Base-by-base conservation (phyloP, 768 basidiomycete species). In the Leucocoprinus birnbaumii region DNA sequence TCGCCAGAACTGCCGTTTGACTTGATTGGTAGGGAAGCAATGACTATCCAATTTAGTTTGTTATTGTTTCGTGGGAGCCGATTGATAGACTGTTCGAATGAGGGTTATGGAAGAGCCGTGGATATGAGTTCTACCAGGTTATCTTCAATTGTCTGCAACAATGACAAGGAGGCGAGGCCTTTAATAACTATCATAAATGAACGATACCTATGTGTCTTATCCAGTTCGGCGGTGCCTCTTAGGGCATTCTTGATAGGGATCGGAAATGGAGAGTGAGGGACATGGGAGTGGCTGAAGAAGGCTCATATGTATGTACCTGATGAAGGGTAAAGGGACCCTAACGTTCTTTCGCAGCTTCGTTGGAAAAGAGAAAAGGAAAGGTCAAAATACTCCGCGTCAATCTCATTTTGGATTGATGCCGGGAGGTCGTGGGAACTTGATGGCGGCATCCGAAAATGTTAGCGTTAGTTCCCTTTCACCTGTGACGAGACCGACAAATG, bases 401-500 rank as follows among this genome's bases (percentile, higher is more conserved):
- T n/a, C n/a, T 35, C 7, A 35, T 14, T 14, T 35, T 35, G 6
- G 24, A 25, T 25, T 27, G 37, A 2, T 22, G 2, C 14, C 38
- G n/a, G n/a, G n/a, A n/a, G n/a, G n/a, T 42, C 54, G 54, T 55
- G 54, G 47, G 54, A 55, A 55, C 42, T 34, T 55, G 47, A 55
- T 55, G 54, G 19, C n/a, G 25, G 3, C 19, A 26, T 48, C 26
- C 48, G 40, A 55, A 55, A 55, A 55, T 47, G 48, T 43, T 22
- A 14, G 27, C 11, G 37, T 27, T n/a, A 44, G 35, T 18, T 31
- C 31, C 11, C 11, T 31, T 9, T 21, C 9, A 45, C 8, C 25
- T 3, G 3, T 1, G 14, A 43, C 57, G 46, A 37, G 56, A 41
- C 57, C 56, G 57, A 59, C 47, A 42, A 8, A 92, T 92, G 90